Evolutionary conservation across 495 filamentous ascomycete species (phyloP), one percentile per base, ranked within the genome.

Genomic region (Cairneyella variabilis): DNA sequence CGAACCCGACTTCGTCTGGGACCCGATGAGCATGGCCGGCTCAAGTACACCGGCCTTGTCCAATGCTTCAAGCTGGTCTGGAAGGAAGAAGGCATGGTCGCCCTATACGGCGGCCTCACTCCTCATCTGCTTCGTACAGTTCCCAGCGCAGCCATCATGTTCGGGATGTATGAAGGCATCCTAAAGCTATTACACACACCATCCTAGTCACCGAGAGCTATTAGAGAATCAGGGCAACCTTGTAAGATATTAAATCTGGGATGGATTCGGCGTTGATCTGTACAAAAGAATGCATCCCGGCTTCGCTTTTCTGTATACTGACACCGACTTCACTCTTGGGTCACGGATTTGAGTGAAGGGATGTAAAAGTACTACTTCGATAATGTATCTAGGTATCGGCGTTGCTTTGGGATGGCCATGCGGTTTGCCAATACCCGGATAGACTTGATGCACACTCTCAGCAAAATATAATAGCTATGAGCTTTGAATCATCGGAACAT

Each of bases 71-170:
- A 79, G 58, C 73, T 86, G 23, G 83, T 95, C 52, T 88, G 80
- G 66, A 88, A 87, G 60, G 88, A 95, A 65, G 90, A 96, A 71
- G 88, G 90, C 26, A 76, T 93, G 70, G 75, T 79, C 1, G 85
- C 81, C 7, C 69, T 96, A 48, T 96, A 96, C 62, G 90, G 90
- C 50, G 91, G 90, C 12, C 68, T 96, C 62, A 90, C 88, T 25
- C 89, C 90, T 21, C 90, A 96, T 65, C 83, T 96, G 61, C 74
- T 92, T 56, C 80, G 90, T 30, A 90, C 90, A 11, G 89, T 96
- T 3, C 90, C 90, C 4, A 90, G 86, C 45, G 90, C 90, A 11
- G 87, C 87, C 46, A 91, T 96, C 64, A 95, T 91, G 76, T 91
- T 95, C 61, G 89, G 89, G 53, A 91, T 90, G 67, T 96, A 95